These are phyloP conservation scores for Tranzscheliella williamsii DNA, from an alignment of 1,284 basidiomycete species.

Conservation along the genomic window DNA sequence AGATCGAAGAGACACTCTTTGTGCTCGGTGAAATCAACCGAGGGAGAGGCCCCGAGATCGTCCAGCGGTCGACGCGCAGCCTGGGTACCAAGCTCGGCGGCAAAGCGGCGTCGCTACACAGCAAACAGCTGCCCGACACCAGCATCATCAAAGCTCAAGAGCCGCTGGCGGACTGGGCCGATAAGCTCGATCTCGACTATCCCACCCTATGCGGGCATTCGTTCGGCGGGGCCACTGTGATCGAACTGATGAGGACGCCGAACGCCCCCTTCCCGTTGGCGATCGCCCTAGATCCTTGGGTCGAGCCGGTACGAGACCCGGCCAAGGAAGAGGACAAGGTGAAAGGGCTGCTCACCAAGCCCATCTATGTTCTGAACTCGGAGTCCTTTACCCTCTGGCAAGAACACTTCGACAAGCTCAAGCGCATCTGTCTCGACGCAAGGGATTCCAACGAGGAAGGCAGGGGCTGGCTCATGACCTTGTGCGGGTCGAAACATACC, in stretches of 20 bases:
- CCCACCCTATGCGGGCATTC: slow-evolving; percentile 50
- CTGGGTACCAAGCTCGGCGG: slow-evolving; percentile 40
- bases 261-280: slow-evolving; percentile 28
- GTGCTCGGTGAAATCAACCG: slow-evolving; percentile 57
- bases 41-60: slow-evolving; percentile 51
- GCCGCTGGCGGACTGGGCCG: slow-evolving; percentile 39
- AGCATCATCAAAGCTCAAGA: slow-evolving; percentile 7
- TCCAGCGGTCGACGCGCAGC: slow-evolving; percentile 35
- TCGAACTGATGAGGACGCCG: slow-evolving; percentile 35
- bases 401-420: slow-evolving; percentile 38
- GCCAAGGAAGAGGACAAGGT: slow-evolving; percentile 21
- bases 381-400: slow-evolving; percentile 46
- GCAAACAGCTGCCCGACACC: neutral
- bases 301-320: slow-evolving; percentile 45
- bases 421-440: slow-evolving; percentile 36
- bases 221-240: slow-evolving; percentile 57
- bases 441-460: slow-evolving; percentile 9
- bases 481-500: slow-evolving; percentile 48
- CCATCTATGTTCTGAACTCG: slow-evolving; percentile 49
- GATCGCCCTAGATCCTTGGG: slow-evolving; percentile 50
- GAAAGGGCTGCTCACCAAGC: slow-evolving; percentile 21
- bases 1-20: slow-evolving; percentile 62
- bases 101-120: neutral
- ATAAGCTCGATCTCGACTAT: slow-evolving; percentile 41
- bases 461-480: slow-evolving; percentile 50